Evolutionary conservation across 2,329 filamentous ascomycete genomes (phyloP), one percentile per base, ranked within the genome.

Genomic region (Aspergillus eucalypticola): DNA sequence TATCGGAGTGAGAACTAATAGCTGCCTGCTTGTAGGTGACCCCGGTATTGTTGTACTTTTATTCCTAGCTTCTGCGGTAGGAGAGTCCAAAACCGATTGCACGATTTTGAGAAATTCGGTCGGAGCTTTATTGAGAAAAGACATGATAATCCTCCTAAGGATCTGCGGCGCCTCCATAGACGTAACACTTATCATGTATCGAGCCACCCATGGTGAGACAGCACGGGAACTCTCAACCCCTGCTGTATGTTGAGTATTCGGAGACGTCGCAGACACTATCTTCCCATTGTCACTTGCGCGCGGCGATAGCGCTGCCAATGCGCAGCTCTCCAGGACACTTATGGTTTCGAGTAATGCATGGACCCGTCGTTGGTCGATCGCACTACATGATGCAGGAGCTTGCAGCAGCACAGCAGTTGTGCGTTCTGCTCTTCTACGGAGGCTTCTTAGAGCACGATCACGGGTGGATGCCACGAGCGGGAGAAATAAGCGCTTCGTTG

Each of bases 101-200:
- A 81, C 68, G 1, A 79, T 59, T 1, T 55, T 67, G 0, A 81
- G 62, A 32, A 68, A 81, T 0, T 69, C 62, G 0, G 62, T 58
- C 0, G 77, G 75, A 0, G 72, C 73, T 21, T 73, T 73, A 62
- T 80, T 79, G 3, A 81, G 39, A n/a, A 79, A 79, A 2, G 76
- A 71, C 66, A 76, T 78, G 44, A 80, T 72, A 0, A 67, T 73
- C 2, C 79, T 67, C 6, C 78, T 70, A 1, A 76, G 67, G 0
- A 75, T 68, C 3, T 66, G 70, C 0, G 73, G 74, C 5, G 71
- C 65, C 10, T 65, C 59, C 58, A 71, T 72, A 39, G 70, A 73
- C 6, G 78, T 72, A 2, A 76, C 67, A 2, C 71, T 75, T 56
- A 73, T 72, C 29, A 74, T 67, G 63, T 78, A 79, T 3, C 54